Conservation (phyloP, 768 basidiomycete genomes). For the Obba rivulosa region DNA sequence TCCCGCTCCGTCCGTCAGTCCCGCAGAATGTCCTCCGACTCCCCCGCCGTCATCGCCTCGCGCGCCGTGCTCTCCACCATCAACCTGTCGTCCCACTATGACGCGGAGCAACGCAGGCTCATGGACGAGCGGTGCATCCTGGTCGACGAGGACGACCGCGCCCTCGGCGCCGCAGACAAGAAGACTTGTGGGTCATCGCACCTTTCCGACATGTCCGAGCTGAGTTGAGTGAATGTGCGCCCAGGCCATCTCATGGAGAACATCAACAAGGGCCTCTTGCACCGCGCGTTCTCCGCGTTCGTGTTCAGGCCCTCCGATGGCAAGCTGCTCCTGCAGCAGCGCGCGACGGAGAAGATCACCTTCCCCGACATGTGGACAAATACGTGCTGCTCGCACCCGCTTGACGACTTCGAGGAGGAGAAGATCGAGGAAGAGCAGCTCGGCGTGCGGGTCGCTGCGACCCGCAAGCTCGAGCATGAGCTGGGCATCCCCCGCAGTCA, state of each 20-base stretch:
- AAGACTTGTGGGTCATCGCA: constrained; percentile 74
- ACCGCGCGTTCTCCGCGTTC: constrained; percentile 97
- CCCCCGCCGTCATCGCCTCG: constrained; percentile 56
- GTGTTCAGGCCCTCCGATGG: constrained; percentile 94
- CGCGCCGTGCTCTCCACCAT: constrained; percentile 62
- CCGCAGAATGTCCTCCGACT: constrained; percentile 31
- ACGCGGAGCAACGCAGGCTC: constrained; percentile 85
- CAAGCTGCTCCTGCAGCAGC: constrained; percentile 87
- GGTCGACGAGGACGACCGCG: constrained; percentile 81
- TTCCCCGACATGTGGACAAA: constrained; percentile 99
- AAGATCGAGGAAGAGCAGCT: constrained; percentile 70
- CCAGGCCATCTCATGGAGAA: constrained; percentile 98
- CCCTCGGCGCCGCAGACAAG: constrained; percentile 87
- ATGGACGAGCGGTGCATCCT: constrained; percentile 97
- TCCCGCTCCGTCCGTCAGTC: constrained; percentile 27
- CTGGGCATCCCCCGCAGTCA: constrained; percentile 82
- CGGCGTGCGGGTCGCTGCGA: constrained; percentile 87
- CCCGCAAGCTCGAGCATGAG: constrained; percentile 94
- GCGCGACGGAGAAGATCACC: constrained; percentile 98
- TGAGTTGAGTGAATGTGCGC: not conserved
- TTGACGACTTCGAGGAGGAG: constrained; percentile 86
- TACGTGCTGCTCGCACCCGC: constrained; percentile 96
- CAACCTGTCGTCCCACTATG: constrained; percentile 72
- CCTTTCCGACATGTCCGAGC: not conserved
- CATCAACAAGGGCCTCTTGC: constrained; percentile 88